Percentiles rank a stretch among this genome's conserved stretches.
These are phyloP conservation scores for Populus tremula DNA, from an alignment of 345 rosid species.

Conservation along the genomic window DNA sequence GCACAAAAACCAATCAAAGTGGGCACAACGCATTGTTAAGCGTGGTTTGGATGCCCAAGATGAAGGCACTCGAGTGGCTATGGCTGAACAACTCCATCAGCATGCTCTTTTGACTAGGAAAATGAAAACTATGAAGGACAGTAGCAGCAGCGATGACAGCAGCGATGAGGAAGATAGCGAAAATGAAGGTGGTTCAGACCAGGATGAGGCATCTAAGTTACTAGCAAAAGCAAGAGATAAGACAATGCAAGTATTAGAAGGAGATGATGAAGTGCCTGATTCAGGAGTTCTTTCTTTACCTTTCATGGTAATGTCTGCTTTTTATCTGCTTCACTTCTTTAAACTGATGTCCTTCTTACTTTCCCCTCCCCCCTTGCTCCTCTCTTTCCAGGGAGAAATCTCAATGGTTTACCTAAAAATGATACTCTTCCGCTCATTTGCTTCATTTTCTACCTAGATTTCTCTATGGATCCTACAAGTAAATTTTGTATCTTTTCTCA, in stretches of 20 bases:
- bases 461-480: no score
- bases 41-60: slow-evolving; percentile 74
- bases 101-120: slow-evolving; percentile 79
- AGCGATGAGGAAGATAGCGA: slow-evolving; percentile 54
- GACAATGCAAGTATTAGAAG: slow-evolving; percentile 61
- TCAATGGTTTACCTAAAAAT: background rate
- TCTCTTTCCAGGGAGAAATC: background rate
- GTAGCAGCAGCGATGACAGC: slow-evolving; percentile 62
- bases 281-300: slow-evolving; percentile 87
- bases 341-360: background rate
- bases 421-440: background rate
- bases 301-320: slow-evolving; percentile 66
- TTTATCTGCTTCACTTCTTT: background rate
- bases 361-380: background rate
- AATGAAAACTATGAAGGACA: slow-evolving; percentile 64
- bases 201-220: slow-evolving; percentile 52
- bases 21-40: slow-evolving; percentile 68
- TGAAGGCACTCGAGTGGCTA: slow-evolving; percentile 79
- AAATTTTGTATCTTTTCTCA: background rate
- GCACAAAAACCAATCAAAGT: slow-evolving; percentile 80
- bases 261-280: slow-evolving; percentile 56
- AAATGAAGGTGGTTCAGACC: slow-evolving; percentile 40
- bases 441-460: background rate
- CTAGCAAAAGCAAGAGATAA: slow-evolving; percentile 67
- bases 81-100: slow-evolving; percentile 77